A percentile compares a stretch with the other conserved stretches of the same genome.
These are phyloP conservation scores for Aurinia saxatilis DNA, from an alignment of 345 rosid genomes.

Conservation along the genomic window DNA sequence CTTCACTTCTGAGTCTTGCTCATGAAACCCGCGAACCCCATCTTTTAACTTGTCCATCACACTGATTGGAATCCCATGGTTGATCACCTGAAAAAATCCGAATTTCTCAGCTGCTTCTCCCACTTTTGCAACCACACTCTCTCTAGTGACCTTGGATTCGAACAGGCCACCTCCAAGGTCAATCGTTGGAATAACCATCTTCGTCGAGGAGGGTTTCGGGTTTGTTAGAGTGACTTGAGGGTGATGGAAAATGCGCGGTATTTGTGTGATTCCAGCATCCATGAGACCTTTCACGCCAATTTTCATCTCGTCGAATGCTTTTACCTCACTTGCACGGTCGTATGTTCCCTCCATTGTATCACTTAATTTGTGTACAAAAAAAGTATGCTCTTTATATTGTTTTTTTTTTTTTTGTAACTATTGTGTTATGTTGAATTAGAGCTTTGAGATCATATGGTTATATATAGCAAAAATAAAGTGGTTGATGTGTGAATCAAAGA, in stretches of 20 bases:
- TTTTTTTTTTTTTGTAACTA: no score
- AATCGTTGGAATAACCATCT: neutral
- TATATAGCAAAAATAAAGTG: no score
- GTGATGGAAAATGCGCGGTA: slow-evolving; percentile 2
- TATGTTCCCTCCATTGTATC: neutral
- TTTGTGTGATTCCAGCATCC: slow-evolving; percentile 1
- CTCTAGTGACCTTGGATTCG: neutral
- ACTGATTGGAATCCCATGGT: neutral
- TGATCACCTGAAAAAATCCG: neutral
- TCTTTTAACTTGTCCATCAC: neutral
- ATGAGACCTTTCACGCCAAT: slow-evolving; percentile 10
- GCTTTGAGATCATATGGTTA: no score
- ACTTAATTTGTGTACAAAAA: no score
- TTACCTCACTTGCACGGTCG: neutral
- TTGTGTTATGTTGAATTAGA: no score
- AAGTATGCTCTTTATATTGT: no score
- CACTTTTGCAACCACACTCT: neutral
- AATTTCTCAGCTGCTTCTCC: neutral
- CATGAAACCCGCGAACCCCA: slow-evolving; percentile 1
- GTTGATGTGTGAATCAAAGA: no score
- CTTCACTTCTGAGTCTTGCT: neutral
- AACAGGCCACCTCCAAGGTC: neutral
- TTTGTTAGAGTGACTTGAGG: neutral
- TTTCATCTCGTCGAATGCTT: slow-evolving; percentile 21
- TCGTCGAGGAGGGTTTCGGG: neutral